These are phyloP conservation scores for Eucalyptus lansdowneana DNA, from an alignment of 345 rosid genomes.

Conservation along the genomic window DNA sequence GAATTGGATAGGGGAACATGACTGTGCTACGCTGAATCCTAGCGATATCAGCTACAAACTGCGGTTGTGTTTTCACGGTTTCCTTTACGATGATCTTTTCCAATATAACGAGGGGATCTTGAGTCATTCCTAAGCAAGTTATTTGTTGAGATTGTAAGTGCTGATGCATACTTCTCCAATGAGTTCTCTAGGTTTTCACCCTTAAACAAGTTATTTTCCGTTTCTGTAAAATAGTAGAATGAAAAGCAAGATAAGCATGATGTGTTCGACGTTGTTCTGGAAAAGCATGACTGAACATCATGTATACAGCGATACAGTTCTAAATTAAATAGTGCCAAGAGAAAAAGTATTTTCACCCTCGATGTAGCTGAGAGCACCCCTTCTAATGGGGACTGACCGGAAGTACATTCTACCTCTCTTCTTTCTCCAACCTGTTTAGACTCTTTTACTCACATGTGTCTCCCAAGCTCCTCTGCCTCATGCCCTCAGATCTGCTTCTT, in stretches of 20 bases:
- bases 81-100: neutral
- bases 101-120: neutral
- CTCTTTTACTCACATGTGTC: neutral
- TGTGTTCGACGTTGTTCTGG: neutral
- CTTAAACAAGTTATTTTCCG: neutral
- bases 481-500: too few relatives aligned
- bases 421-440: neutral
- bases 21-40: neutral
- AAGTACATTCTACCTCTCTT: neutral
- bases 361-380: neutral
- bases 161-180: neutral
- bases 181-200: neutral
- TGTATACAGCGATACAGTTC: neutral
- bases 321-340: neutral
- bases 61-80: neutral
- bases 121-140: neutral
- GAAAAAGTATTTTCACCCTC: neutral
- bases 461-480: neutral
- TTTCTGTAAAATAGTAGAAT: neutral
- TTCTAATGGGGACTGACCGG: neutral
- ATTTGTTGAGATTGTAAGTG: accelerated
- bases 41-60: neutral
- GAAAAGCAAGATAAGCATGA: neutral
- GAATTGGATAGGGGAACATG: neutral
- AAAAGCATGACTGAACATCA: neutral